Conservation (phyloP, 768 basidiomycete species). For the Lentinula boryana region DNA sequence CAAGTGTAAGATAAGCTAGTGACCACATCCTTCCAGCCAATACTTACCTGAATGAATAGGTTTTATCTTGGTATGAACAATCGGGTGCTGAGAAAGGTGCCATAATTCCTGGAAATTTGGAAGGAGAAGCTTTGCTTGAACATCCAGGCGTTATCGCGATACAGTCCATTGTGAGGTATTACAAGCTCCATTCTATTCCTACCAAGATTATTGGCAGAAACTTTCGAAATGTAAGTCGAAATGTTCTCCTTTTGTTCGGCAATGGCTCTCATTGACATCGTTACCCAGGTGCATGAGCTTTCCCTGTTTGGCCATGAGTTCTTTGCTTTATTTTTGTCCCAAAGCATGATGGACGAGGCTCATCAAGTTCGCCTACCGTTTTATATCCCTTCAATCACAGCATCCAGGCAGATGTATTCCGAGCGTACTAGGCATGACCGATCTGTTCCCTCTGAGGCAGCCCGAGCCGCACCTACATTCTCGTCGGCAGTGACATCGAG, state of each 20-base stretch:
- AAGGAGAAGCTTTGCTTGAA: background rate
- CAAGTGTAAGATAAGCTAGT: background rate
- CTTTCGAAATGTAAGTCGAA: conserved; percentile 1
- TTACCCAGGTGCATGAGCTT: background rate
- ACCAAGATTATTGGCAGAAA: background rate
- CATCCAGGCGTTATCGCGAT: conserved; percentile 1
- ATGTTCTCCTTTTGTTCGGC: background rate
- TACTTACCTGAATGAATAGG: background rate
- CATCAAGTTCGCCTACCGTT: background rate
- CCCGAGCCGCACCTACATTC: background rate
- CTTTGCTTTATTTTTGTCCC: background rate
- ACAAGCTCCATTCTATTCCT: background rate
- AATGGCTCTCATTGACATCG: background rate
- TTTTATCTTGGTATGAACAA: conserved; percentile 5
- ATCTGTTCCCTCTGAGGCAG: background rate
- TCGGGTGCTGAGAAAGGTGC: background rate
- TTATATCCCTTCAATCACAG: background rate
- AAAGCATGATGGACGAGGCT: background rate
- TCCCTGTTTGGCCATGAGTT: background rate
- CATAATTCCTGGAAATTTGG: background rate
- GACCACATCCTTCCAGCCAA: background rate
- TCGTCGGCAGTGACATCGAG: background rate
- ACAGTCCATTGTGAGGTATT: background rate
- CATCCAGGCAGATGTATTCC: background rate
- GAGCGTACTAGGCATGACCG: background rate